Evolutionary conservation across 2,329 filamentous ascomycete species (phyloP).

Genomic region (Fusarium piperis): DNA sequence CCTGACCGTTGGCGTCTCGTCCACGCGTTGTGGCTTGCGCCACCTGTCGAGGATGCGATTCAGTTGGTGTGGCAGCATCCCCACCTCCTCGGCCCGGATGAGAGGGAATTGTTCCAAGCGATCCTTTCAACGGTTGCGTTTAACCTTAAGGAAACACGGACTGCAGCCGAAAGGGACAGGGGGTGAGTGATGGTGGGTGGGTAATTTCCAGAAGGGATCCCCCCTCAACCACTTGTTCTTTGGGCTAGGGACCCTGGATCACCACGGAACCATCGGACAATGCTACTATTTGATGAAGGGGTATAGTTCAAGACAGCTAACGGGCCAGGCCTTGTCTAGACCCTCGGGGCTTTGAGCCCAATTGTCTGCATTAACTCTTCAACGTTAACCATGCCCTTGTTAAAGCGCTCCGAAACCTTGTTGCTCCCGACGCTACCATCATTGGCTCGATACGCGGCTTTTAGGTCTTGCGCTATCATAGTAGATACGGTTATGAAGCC

Average conservation of each 20-base stretch:
- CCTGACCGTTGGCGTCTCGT: neutral
- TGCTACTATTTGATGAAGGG: neutral
- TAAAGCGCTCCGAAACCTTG: neutral
- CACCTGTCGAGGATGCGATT: neutral
- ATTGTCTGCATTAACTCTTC: neutral
- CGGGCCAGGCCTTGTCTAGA: neutral
- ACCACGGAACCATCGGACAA: neutral
- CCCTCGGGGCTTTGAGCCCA: neutral
- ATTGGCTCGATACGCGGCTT: neutral
- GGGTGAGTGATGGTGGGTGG: neutral
- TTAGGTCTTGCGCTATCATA: neutral
- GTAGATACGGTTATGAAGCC: neutral
- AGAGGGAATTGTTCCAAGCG: neutral
- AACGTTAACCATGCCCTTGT: neutral
- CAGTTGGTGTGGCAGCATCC: neutral
- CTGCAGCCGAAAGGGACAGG: neutral
- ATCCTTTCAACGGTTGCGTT: neutral
- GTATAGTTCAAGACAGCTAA: neutral
- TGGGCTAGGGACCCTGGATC: neutral
- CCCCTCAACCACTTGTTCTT: neutral
- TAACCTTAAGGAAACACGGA: neutral
- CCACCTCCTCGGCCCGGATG: neutral
- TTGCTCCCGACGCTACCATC: neutral
- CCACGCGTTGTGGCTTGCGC: constrained; percentile 2
- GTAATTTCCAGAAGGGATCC: neutral